Percentiles rank a stretch among this genome's conserved stretches.
phyloP scores from a whole-genome alignment of 306 rosid species.

The Morella rubra region DNA sequence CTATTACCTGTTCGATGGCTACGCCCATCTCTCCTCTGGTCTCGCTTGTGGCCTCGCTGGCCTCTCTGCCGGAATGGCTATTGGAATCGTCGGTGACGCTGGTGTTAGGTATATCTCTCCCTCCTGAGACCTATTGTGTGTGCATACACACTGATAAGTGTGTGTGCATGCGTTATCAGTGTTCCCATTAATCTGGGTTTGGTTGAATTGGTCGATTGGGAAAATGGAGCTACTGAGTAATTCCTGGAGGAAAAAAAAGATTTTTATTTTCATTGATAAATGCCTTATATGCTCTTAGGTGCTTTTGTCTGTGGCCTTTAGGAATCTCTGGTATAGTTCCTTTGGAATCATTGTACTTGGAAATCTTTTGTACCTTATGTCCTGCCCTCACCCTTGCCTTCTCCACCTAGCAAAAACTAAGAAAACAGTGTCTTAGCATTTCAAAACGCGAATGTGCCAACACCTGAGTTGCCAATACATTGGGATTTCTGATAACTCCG shows the following conservation, averaged over 20 bases:
- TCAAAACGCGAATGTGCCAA: not conserved
- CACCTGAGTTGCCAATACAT: not conserved
- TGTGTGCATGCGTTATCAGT: not conserved
- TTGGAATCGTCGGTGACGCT: slow-evolving; percentile 65
- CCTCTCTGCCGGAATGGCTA: slow-evolving; percentile 65
- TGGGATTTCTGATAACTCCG: not conserved
- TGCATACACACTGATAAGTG: not conserved
- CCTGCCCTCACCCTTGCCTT: not conserved
- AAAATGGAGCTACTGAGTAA: too few relatives aligned
- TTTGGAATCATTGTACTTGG: not conserved
- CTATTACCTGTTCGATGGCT: slow-evolving; percentile 62
- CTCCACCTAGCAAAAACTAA: not conserved
- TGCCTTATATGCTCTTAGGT: too few relatives aligned
- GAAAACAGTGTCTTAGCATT: too few relatives aligned
- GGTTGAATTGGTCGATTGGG: not conserved
- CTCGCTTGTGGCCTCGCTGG: slow-evolving; percentile 65
- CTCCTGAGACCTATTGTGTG: not conserved
- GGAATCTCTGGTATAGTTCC: not conserved
- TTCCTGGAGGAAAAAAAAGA: too few relatives aligned
- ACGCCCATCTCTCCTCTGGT: slow-evolving; percentile 61
- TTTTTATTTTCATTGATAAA: not conserved
- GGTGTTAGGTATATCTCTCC: slow-evolving; percentile 48
- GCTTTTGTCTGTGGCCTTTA: not conserved
- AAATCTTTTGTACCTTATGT: not conserved
- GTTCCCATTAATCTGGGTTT: not conserved